These are phyloP conservation scores for Pseudogymnoascus sp. DNA, from an alignment of 2,329 filamentous ascomycete species.

Conservation along the genomic window DNA sequence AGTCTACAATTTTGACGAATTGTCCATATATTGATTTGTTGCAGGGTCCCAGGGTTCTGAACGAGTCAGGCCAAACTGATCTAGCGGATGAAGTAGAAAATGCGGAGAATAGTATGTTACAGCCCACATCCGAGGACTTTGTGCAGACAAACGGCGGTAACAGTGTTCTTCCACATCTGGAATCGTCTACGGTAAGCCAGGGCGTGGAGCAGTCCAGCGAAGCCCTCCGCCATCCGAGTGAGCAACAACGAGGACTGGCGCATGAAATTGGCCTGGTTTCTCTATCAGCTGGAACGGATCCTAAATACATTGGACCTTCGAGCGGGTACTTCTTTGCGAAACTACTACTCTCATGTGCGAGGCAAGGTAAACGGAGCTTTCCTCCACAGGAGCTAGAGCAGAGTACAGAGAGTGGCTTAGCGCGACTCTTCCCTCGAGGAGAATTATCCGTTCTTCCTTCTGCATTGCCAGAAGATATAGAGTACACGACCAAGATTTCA, in stretches of 20 bases:
- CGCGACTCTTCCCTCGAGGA: neutral
- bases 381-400: constrained; percentile 11
- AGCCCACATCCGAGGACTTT: neutral
- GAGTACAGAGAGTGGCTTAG: neutral
- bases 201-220: constrained; percentile 9
- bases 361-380: constrained; percentile 20
- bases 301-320: constrained; percentile 48
- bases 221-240: constrained; percentile 11
- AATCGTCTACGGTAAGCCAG: constrained; percentile 5
- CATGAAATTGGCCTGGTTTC: constrained; percentile 49
- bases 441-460: constrained; percentile 9
- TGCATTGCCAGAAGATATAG: constrained; percentile 25
- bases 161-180: neutral
- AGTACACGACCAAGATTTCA: constrained; percentile 36
- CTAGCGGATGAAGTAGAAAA: neutral
- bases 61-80: neutral
- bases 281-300: constrained; percentile 39
- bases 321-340: constrained; percentile 48
- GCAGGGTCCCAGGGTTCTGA: constrained; percentile 15
- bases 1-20: constrained; percentile 35
- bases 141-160: neutral
- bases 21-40: constrained; percentile 38
- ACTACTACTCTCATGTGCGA: constrained; percentile 37
- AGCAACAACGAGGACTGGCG: constrained; percentile 24
- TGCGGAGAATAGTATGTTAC: neutral